Conservation (phyloP, 2,329 filamentous ascomycete genomes). For the Allantophomopsis cytisporea region DNA sequence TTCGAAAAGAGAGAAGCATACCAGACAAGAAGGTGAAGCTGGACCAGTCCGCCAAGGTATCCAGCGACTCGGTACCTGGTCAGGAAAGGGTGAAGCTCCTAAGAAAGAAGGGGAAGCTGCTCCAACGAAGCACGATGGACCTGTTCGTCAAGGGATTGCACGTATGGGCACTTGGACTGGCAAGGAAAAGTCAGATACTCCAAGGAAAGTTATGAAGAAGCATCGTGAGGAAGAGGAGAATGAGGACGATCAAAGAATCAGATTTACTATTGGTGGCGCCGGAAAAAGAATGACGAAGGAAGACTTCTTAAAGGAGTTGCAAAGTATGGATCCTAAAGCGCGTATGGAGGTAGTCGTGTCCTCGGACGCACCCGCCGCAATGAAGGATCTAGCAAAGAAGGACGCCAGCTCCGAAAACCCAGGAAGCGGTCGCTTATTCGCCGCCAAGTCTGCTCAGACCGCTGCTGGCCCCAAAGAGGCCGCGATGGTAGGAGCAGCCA, state of each 20-base stretch:
- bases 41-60: conserved; percentile 11
- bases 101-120: conserved; percentile 1
- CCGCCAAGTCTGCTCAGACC: conserved; percentile 21
- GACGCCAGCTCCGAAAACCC: conserved; percentile 11
- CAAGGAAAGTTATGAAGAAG: conserved; percentile 10
- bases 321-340: conserved; percentile 55
- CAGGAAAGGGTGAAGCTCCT: conserved; percentile 5
- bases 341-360: conserved; percentile 16
- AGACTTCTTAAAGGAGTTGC: conserved; percentile 65
- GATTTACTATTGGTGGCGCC: conserved; percentile 64
- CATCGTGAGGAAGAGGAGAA: conserved; percentile 27
- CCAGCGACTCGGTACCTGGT: conserved; percentile 13
- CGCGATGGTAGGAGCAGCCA: conserved; percentile 7
- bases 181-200: conserved; percentile 6
- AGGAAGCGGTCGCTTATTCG: conserved; percentile 11
- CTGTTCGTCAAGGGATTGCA: conserved; percentile 12
- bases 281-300: conserved; percentile 66
- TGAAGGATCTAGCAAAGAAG: conserved; percentile 16
- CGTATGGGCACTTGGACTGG: conserved; percentile 15
- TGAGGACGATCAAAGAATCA: conserved; percentile 56
- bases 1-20: conserved; percentile 18
- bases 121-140: neutral
- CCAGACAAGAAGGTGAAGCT: conserved; percentile 4
- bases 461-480: conserved; percentile 5
- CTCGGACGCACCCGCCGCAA: conserved; percentile 12